Conservation (phyloP, 345 rosid genomes). For the Angophora floribunda region DNA sequence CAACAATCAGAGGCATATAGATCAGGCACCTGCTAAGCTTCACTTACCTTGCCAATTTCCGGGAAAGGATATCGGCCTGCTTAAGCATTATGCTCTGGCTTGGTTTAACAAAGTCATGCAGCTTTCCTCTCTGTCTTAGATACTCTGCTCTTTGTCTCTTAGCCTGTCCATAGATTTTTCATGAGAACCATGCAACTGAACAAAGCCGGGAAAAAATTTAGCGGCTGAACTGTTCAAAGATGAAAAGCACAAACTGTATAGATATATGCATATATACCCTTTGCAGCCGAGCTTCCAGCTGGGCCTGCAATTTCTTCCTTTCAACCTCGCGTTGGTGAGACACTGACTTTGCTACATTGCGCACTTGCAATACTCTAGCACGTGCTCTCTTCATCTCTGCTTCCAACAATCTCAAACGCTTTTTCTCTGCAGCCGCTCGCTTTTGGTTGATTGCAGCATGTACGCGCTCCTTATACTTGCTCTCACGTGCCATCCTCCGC, state of each 20-base stretch:
- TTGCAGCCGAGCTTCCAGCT: constrained; percentile 76
- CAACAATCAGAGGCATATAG: not conserved
- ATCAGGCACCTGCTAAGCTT: not conserved
- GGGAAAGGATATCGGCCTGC: constrained; percentile 76
- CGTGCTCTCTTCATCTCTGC: constrained; percentile 80
- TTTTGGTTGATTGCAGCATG: constrained; percentile 82
- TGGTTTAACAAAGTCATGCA: constrained; percentile 34
- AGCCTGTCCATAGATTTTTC: constrained; percentile 38
- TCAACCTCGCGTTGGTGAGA: constrained; percentile 82
- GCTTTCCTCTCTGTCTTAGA: constrained; percentile 75
- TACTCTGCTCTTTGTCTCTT: constrained; percentile 84
- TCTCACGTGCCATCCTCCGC: constrained; percentile 77
- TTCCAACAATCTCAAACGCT: constrained; percentile 76
- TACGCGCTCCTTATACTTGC: constrained; percentile 82
- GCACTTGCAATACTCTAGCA: constrained; percentile 73
- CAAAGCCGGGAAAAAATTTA: not conserved
- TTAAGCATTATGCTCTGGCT: constrained; percentile 43
- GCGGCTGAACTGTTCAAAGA: not conserved
- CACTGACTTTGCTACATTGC: constrained; percentile 59
- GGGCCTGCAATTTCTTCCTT: constrained; percentile 75
- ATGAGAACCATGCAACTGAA: not conserved
- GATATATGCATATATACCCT: constrained; percentile 38
- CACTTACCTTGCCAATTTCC: constrained; percentile 63
- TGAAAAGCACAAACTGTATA: not conserved
- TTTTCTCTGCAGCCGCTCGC: constrained; percentile 89